phyloP scores from a whole-genome alignment of 2,329 filamentous ascomycete genomes.

The Harringtonia aguacate region DNA sequence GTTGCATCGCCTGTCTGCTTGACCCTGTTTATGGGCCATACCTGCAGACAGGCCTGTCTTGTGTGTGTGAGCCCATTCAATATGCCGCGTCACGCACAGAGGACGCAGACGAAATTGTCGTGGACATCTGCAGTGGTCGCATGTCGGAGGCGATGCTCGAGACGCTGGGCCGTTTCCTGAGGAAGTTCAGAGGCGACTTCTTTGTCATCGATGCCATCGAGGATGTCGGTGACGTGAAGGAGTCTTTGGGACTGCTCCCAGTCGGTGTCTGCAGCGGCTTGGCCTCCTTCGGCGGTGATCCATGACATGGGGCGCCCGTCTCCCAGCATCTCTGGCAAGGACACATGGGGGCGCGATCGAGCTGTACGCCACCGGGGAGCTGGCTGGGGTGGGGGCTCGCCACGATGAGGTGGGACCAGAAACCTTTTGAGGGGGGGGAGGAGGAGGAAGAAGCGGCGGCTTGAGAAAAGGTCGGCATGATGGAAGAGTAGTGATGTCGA shows the following conservation, averaged over 20 bases:
- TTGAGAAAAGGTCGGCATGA: background rate
- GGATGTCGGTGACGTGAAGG: no score
- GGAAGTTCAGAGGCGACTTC: background rate
- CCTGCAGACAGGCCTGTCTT: no score
- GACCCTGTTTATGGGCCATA: no score
- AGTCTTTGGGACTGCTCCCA: background rate
- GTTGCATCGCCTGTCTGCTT: no score
- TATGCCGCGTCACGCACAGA: background rate
- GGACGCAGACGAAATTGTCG: background rate
- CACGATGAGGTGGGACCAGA: constrained; percentile 4
- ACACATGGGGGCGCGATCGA: constrained; percentile 9
- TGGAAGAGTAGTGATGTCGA: background rate
- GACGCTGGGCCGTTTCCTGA: background rate
- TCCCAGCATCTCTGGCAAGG: constrained; percentile 10
- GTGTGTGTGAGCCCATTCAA: background rate
- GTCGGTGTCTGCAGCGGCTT: no score
- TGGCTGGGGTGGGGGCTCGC: constrained; percentile 6
- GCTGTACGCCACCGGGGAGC: constrained; percentile 5
- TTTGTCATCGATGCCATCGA: background rate
- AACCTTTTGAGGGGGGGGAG: background rate
- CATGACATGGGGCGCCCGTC: constrained; percentile 1
- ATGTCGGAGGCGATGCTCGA: no score
- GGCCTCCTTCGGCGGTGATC: constrained; percentile 2
- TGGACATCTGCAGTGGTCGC: background rate
- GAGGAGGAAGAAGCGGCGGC: background rate